These are phyloP conservation scores for Didymella pomorum DNA, from an alignment of 2,329 filamentous ascomycete species.

Conservation along the genomic window DNA sequence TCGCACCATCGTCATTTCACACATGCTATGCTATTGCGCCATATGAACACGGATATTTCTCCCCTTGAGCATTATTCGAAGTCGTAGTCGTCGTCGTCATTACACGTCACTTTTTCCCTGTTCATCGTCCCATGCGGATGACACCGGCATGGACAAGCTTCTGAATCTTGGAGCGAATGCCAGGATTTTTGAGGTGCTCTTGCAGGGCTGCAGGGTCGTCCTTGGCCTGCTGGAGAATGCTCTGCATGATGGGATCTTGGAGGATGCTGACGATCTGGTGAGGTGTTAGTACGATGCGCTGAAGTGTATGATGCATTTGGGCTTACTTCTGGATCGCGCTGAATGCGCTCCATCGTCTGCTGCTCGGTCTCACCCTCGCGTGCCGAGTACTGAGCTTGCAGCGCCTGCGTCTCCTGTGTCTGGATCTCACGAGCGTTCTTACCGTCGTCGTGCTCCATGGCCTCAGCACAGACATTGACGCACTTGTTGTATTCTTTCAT, in stretches of 20 bases:
- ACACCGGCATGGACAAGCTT: slow-evolving; percentile 94
- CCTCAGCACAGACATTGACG: slow-evolving; percentile 86
- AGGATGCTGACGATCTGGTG: slow-evolving; percentile 83
- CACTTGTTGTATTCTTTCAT: slow-evolving; percentile 99
- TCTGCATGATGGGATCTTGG: slow-evolving; percentile 97
- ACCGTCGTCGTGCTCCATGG: slow-evolving; percentile 77
- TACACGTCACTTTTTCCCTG: background rate
- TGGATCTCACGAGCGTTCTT: slow-evolving; percentile 93
- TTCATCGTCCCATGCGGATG: slow-evolving; percentile 74
- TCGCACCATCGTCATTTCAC: slow-evolving; percentile 9
- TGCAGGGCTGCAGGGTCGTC: slow-evolving; percentile 88
- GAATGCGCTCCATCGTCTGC: slow-evolving; percentile 89
- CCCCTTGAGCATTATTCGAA: slow-evolving; percentile 6
- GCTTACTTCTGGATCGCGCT: slow-evolving; percentile 87
- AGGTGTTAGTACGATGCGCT: background rate
- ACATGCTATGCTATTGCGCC: slow-evolving; percentile 35
- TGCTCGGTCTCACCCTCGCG: slow-evolving; percentile 96
- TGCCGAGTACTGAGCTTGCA: slow-evolving; percentile 86
- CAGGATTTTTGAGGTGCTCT: slow-evolving; percentile 96
- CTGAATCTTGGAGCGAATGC: slow-evolving; percentile 86
- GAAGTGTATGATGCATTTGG: no score
- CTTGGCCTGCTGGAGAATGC: slow-evolving; percentile 96
- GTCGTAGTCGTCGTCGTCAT: slow-evolving; percentile 24
- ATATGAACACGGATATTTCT: slow-evolving; percentile 16
- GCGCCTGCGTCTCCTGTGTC: slow-evolving; percentile 90